Evolutionary conservation across 192 early-diverging fungal genomes (phyloP).

Genomic region (Bifiguratus adelaidae): DNA sequence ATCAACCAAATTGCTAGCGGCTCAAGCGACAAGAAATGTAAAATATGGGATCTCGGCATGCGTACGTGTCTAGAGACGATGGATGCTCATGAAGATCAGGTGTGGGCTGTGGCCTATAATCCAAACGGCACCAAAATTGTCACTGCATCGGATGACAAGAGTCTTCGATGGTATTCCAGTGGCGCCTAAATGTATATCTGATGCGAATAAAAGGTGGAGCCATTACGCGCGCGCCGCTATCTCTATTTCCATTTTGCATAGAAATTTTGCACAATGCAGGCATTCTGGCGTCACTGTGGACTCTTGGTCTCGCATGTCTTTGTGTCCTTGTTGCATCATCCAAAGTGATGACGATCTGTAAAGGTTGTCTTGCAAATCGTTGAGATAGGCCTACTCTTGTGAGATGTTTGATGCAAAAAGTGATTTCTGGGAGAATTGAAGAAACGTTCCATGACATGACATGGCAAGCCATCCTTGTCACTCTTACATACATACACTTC

Average conservation of each 20-base stretch:
- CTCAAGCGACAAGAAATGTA: conserved; percentile 68
- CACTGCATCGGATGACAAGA: conserved; percentile 61
- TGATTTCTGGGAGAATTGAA: no score
- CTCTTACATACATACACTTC: no score
- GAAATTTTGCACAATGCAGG: no score
- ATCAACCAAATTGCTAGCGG: conserved; percentile 58
- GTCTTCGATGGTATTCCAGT: conserved; percentile 34
- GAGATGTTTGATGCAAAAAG: no score
- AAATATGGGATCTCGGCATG: conserved; percentile 71
- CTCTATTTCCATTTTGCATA: no score
- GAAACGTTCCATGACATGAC: no score
- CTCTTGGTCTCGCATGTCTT: neutral
- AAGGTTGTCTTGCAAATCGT: no score
- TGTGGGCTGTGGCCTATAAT: conserved; percentile 79
- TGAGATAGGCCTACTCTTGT: no score
- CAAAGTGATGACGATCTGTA: neutral
- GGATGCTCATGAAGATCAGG: conserved; percentile 69
- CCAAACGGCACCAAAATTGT: conserved; percentile 62
- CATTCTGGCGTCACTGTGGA: neutral
- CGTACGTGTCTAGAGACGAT: conserved; percentile 68
- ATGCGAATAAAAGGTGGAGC: neutral
- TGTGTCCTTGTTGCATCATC: neutral
- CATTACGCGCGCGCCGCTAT: neutral
- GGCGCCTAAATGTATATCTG: conserved; percentile 13
- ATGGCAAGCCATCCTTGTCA: no score